Percentiles rank a stretch among this genome's conserved stretches.
Conservation (phyloP, 768 basidiomycete species). For the Pleurotus tuber-regium region DNA sequence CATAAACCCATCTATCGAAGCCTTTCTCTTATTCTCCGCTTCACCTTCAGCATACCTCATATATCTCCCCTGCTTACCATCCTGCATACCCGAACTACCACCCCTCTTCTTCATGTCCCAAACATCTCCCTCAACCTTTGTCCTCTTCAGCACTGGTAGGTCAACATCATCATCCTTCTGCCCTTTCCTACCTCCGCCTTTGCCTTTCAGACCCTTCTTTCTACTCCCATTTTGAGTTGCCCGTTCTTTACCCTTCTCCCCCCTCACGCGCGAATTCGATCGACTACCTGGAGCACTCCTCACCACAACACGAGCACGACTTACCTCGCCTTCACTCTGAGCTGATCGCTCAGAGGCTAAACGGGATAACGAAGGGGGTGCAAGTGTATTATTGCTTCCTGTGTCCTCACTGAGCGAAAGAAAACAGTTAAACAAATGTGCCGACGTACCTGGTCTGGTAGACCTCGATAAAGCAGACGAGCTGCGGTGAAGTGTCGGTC, state of each 20-base stretch:
- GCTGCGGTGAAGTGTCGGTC: neutral
- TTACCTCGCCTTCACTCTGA: conserved; percentile 39
- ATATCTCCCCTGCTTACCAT: neutral
- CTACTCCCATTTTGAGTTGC: neutral
- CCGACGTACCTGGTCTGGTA: neutral
- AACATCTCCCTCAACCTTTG: conserved; percentile 55
- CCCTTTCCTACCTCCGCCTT: conserved; percentile 22
- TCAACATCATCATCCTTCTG: conserved; percentile 27
- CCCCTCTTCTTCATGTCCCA: conserved; percentile 34
- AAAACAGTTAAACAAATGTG: neutral
- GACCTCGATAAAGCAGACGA: neutral
- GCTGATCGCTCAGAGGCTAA: neutral
- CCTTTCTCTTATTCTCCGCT: conserved; percentile 1
- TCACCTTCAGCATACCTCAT: conserved; percentile 9
- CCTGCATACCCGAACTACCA: conserved; percentile 12
- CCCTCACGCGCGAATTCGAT: conserved; percentile 40
- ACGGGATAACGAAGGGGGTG: conserved; percentile 1
- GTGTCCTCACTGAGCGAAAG: too few relatives aligned
- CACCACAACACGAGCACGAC: conserved; percentile 58
- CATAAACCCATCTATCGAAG: neutral
- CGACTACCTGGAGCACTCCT: conserved; percentile 70
- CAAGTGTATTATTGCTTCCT: neutral
- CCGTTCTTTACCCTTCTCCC: neutral
- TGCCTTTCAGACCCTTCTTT: conserved; percentile 14
- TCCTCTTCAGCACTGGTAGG: conserved; percentile 63